Base-by-base conservation (phyloP, 495 filamentous ascomycete genomes). In the Astrothelium macrocarpum region DNA sequence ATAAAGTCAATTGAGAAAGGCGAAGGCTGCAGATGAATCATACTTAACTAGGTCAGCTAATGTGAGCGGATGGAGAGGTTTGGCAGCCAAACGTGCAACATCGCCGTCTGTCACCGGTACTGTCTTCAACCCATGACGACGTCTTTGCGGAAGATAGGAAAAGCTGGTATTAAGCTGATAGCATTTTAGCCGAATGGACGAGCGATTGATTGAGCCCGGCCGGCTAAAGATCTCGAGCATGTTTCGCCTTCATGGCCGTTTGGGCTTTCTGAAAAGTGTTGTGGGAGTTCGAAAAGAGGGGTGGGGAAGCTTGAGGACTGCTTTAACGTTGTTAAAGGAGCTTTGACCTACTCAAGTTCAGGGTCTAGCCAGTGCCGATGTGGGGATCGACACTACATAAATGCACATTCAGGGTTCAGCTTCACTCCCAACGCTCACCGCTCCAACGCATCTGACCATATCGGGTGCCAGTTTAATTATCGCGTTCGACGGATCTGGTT, bases 21-120 rank as follows among this genome's bases (percentile, higher is more conserved):
- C 32, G 0, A 46, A 60, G 59, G 45, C 64, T 14, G 25, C 39
- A 56, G 2, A 61, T 77, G 66, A 77, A 95, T 16, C 1, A 56
- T 56, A 56, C 90, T 87, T 92, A 65, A 96, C 85, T 32, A 98
- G 78, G 74, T 97, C 93, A 53, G 88, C 86, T 20, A 98, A 80
- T 25, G 88, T 93, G 71, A 98, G 79, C 11, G 85, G 82, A 66
- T 93, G 90, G 45, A 95, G 80, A 32, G 87, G 87, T 72, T 87
- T 86, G 39, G 85, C 84, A 45, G 92, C 90, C 42, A 97, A 82
- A 49, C 79, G 80, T 34, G 88, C 81, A 63, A 97, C 87, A 69
- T 91, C 86, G 67, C 90, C 85, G 70, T 89, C 81, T 18, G 81
- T 80, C 23, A 82, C 81, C 2, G 65, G 68, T 3, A 46, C 53